Evolutionary conservation across 148 eudicot species (phyloP).

Genomic region (Cornus kousa): DNA sequence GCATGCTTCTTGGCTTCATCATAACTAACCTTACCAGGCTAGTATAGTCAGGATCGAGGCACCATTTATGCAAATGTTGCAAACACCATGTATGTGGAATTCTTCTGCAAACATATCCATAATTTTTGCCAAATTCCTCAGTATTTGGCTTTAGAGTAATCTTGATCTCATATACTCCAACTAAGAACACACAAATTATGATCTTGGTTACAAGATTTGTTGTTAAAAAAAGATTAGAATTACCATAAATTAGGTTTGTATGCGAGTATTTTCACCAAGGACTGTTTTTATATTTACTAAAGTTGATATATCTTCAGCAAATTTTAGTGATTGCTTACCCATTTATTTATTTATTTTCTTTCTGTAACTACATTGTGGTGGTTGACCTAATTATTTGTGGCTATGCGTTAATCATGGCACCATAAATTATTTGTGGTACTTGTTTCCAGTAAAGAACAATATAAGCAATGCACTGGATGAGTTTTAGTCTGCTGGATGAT

Average conservation of each 20-base stretch:
- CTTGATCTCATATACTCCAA: background rate
- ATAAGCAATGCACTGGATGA: too few species aligned
- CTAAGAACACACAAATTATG: background rate
- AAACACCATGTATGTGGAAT: background rate
- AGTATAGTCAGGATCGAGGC: background rate
- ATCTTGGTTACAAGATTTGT: background rate
- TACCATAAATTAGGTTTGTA: background rate
- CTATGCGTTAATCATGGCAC: too few species aligned
- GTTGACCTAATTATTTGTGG: too few species aligned
- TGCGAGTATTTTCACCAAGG: background rate
- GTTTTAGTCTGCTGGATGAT: too few species aligned
- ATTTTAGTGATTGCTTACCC: too few species aligned
- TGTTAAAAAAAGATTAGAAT: background rate
- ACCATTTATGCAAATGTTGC: background rate
- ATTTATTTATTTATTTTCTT: too few species aligned
- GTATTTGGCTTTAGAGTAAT: background rate
- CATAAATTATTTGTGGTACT: too few species aligned
- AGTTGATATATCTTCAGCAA: too few species aligned
- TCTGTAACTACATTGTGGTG: too few species aligned
- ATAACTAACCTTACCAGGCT: background rate
- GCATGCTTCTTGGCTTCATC: background rate
- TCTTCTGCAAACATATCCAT: background rate
- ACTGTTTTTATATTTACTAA: too few species aligned
- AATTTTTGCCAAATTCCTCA: background rate
- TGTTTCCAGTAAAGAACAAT: too few species aligned